These are phyloP conservation scores for Populus deltoides DNA, from an alignment of 345 rosid species.

Conservation along the genomic window DNA sequence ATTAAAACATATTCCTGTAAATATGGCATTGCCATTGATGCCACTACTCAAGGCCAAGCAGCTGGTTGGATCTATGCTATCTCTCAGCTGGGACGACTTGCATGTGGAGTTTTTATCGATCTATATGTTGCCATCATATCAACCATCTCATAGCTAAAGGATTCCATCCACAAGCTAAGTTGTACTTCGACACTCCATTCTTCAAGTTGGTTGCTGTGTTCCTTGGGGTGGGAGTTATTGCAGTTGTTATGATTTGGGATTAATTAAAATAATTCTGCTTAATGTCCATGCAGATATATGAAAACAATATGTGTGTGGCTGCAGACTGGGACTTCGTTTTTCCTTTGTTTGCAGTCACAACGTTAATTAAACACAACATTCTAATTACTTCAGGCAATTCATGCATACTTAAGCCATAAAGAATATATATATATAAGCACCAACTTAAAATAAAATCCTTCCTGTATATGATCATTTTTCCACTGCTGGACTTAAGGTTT, in stretches of 20 bases:
- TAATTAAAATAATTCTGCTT: constrained; percentile 17
- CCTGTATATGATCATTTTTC: no score
- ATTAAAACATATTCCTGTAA: no score
- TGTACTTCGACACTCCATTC: constrained; percentile 56
- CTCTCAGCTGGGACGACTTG: constrained; percentile 54
- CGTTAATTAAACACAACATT: no score
- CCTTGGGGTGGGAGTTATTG: constrained; percentile 58
- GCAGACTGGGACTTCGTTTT: no score
- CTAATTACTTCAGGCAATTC: no score
- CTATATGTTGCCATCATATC: constrained; percentile 58
- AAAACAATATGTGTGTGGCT: no score
- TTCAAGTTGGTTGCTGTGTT: constrained; percentile 73
- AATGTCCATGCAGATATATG: no score
- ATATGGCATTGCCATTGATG: constrained; percentile 62
- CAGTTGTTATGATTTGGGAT: constrained; percentile 87
- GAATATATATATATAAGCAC: no score
- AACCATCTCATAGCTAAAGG: constrained; percentile 84
- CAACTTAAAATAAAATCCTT: no score
- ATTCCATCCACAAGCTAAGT: constrained; percentile 48
- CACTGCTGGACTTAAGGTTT: no score
- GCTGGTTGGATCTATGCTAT: constrained; percentile 80
- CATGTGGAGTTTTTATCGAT: constrained; percentile 87
- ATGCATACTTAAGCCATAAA: no score
- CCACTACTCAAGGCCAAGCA: constrained; percentile 56
- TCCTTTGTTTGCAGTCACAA: no score